Evolutionary conservation across 2,329 filamentous ascomycete genomes (phyloP), one percentile per base, ranked within the genome.

Genomic region (Ceratocystiopsis brevicomis): DNA sequence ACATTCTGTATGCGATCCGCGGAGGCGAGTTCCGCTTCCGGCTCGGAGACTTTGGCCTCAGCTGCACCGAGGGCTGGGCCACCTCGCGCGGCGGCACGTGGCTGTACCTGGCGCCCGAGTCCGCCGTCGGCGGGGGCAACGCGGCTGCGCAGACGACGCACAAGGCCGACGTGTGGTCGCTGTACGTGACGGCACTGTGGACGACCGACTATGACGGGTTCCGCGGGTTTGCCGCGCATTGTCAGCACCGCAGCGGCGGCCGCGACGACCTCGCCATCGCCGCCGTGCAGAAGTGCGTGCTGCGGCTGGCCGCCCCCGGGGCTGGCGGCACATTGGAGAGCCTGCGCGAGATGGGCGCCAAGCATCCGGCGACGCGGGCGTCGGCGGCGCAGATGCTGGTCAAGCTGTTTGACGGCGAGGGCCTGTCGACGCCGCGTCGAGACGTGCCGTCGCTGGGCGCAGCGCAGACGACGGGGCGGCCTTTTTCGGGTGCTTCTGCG

Each of bases 1-100:
- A 40, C 42, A 44, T 44, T 32, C n/a, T 44, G 11, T 44, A 40
- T n/a, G 14, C 8, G 8, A 11, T 10, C 11, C 33, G 19, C 6
- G 21, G 8, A 15, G 38, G 38, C n/a, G 8, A 13, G 2, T 42
- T 34, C 17, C 19, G 15, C 3, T 44, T 44, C 30, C 38, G 19
- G n/a, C 38, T 44, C 33, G 42, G 38, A 6, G 42, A 44, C 38
- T 40, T 40, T 17, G 38, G 42, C 19, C 16, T 44, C n/a, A 32
- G 38, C 19, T 40, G 30, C 34, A 6, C 3, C 6, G 38, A n/a
- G 3, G 2, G 14, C 11, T 3, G 21, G 10, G 37, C 42, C 8
- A 16, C 4, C 11, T 39, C n/a, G 10, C 10, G 15, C 12, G 15
- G 8, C 16, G 42, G 42, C 9, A 36, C 38, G 19, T 13, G 3